These are phyloP conservation scores for Pestalotiopsis sp. DNA, from an alignment of 2,329 filamentous ascomycete species.

Conservation along the genomic window DNA sequence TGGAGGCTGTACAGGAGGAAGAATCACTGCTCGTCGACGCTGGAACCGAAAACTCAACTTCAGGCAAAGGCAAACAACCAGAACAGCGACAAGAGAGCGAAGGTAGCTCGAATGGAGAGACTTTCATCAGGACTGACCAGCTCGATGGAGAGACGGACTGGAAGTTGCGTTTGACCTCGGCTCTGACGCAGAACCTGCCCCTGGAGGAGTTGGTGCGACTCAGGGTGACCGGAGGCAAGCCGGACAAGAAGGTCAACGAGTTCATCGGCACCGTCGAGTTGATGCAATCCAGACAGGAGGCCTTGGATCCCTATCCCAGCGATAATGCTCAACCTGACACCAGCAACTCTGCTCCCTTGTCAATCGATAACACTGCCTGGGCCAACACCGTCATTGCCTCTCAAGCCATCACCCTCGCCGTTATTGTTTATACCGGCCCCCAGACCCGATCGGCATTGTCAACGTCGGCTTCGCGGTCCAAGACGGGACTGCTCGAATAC, in stretches of 20 bases:
- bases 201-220: slow-evolving; percentile 71
- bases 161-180: slow-evolving; percentile 89
- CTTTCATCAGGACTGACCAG: slow-evolving; percentile 96
- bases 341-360: slow-evolving; percentile 69
- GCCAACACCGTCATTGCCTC: slow-evolving; percentile 97
- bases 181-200: slow-evolving; percentile 78
- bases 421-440: slow-evolving; percentile 91
- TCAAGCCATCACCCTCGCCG: slow-evolving; percentile 83
- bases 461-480: slow-evolving; percentile 87
- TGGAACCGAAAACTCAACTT: slow-evolving; percentile 25
- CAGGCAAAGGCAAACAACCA: slow-evolving; percentile 36
- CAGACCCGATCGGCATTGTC: slow-evolving; percentile 94
- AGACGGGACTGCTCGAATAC: slow-evolving; percentile 89
- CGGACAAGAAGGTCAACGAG: slow-evolving; percentile 91
- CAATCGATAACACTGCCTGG: slow-evolving; percentile 98
- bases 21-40: slow-evolving; percentile 41
- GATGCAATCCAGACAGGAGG: slow-evolving; percentile 54
- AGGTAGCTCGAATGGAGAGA: slow-evolving; percentile 69
- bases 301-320: slow-evolving; percentile 42
- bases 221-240: slow-evolving; percentile 81
- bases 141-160: slow-evolving; percentile 98
- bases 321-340: slow-evolving; percentile 34
- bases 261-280: slow-evolving; percentile 90
- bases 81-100: slow-evolving; percentile 32
- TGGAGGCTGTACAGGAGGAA: slow-evolving; percentile 30